These are phyloP conservation scores for Claviceps capensis DNA, from an alignment of 2,329 filamentous ascomycete species.

Conservation along the genomic window DNA sequence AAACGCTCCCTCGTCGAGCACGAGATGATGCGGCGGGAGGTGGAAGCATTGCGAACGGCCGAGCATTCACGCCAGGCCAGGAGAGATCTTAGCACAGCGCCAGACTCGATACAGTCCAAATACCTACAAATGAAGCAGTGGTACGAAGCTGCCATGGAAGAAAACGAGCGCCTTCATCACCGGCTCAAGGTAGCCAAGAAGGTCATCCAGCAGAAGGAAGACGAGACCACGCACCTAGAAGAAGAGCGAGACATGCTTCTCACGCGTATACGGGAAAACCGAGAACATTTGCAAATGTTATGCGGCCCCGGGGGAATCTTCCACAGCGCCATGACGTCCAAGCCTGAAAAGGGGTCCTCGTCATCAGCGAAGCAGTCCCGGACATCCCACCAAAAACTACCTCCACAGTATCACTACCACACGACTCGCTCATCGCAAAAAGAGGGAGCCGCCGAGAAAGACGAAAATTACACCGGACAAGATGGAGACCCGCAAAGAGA, in stretches of 20 bases:
- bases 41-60: conserved; percentile 65
- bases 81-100: conserved; percentile 35
- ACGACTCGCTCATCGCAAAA: conserved; percentile 25
- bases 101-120: conserved; percentile 39
- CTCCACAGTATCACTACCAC: conserved; percentile 21
- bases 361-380: conserved; percentile 28
- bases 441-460: neutral
- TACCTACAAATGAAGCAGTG: conserved; percentile 50
- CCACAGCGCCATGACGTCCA: conserved; percentile 47
- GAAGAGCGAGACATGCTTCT: conserved; percentile 69
- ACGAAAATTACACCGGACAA: neutral
- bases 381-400: conserved; percentile 17
- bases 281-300: conserved; percentile 71
- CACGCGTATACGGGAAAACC: conserved; percentile 75
- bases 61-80: conserved; percentile 54
- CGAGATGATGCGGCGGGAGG: conserved; percentile 77
- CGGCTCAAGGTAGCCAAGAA: conserved; percentile 62
- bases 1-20: conserved; percentile 85
- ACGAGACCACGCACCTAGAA: conserved; percentile 52
- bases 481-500: conserved; percentile 16
- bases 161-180: conserved; percentile 49
- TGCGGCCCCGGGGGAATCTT: conserved; percentile 61
- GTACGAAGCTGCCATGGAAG: conserved; percentile 52
- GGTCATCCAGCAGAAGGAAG: conserved; percentile 64
- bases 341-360: conserved; percentile 25